phyloP scores from a whole-genome alignment of 129 eudicot species.

The Chrysanthemum makinoi region DNA sequence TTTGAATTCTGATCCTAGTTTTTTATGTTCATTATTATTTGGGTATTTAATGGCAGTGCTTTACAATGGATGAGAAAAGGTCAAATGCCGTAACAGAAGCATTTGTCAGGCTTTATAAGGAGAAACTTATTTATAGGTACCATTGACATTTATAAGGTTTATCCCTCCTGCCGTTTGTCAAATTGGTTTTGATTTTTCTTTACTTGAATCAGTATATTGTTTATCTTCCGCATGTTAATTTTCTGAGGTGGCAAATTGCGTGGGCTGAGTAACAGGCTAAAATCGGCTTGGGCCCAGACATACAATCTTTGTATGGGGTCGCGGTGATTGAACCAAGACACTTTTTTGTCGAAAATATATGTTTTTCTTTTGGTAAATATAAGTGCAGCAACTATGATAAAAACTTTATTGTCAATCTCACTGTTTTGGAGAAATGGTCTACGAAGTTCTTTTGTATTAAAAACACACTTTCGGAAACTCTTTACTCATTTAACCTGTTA shows the following conservation, averaged over 20 bases:
- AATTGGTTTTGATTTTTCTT: neutral
- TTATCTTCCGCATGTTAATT: neutral
- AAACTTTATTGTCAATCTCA: too few relatives aligned
- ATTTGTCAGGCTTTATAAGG: conserved; percentile 79
- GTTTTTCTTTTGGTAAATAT: too few relatives aligned
- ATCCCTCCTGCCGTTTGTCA: neutral
- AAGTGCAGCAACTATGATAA: too few relatives aligned
- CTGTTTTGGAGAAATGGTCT: too few relatives aligned
- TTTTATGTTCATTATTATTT: neutral
- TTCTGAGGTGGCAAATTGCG: neutral
- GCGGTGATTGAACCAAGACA: neutral
- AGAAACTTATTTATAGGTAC: conserved; percentile 91
- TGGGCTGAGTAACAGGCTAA: neutral
- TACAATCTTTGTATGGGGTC: neutral
- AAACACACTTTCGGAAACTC: too few relatives aligned
- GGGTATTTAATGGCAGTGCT: conserved; percentile 28
- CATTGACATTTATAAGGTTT: neutral
- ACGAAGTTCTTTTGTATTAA: too few relatives aligned
- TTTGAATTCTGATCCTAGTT: neutral
- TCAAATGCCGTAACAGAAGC: conserved; percentile 82
- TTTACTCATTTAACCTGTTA: neutral
- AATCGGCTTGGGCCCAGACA: neutral
- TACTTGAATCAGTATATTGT: too few relatives aligned
- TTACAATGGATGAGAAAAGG: conserved; percentile 82
- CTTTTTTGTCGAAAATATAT: neutral